Evolutionary conservation across 352 stramenopile species (phyloP).

Genomic region (Phytophthora colocasiae): DNA sequence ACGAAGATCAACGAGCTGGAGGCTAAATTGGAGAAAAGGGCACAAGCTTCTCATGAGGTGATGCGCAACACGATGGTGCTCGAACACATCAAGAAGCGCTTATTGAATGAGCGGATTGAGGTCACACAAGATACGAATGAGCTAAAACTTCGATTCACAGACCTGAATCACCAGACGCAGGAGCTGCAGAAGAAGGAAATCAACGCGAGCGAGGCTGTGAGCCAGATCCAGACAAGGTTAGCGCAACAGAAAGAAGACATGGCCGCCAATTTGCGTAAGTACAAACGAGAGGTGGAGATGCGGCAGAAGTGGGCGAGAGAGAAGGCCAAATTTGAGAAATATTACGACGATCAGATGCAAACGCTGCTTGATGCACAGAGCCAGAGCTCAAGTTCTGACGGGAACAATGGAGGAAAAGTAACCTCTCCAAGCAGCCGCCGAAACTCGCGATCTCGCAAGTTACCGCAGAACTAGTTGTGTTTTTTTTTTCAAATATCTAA

Average conservation of each 20-base stretch:
- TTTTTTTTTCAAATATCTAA: neutral
- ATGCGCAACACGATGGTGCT: constrained; percentile 70
- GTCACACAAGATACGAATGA: constrained; percentile 64
- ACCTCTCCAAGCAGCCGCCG: constrained; percentile 8
- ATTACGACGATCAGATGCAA: constrained; percentile 82
- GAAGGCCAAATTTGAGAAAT: constrained; percentile 87
- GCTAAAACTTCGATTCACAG: constrained; percentile 64
- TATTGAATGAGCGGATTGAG: constrained; percentile 63
- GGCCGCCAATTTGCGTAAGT: constrained; percentile 61
- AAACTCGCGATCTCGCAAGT: constrained; percentile 21
- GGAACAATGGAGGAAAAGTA: neutral
- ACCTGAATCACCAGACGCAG: constrained; percentile 71
- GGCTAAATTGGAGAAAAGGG: constrained; percentile 62
- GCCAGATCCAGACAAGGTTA: constrained; percentile 70
- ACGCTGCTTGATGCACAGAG: constrained; percentile 25
- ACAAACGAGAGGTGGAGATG: constrained; percentile 70
- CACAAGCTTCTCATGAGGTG: constrained; percentile 66
- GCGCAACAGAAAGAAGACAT: constrained; percentile 79
- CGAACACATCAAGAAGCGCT: constrained; percentile 83
- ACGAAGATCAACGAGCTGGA: constrained; percentile 85
- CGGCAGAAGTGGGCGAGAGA: constrained; percentile 80
- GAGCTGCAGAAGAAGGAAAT: constrained; percentile 86
- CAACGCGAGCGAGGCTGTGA: constrained; percentile 70
- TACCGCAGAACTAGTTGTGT: neutral
- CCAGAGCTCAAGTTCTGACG: neutral